Evolutionary conservation across 2,329 filamentous ascomycete genomes (phyloP).

Genomic region (Mycocentrospora acerina): DNA sequence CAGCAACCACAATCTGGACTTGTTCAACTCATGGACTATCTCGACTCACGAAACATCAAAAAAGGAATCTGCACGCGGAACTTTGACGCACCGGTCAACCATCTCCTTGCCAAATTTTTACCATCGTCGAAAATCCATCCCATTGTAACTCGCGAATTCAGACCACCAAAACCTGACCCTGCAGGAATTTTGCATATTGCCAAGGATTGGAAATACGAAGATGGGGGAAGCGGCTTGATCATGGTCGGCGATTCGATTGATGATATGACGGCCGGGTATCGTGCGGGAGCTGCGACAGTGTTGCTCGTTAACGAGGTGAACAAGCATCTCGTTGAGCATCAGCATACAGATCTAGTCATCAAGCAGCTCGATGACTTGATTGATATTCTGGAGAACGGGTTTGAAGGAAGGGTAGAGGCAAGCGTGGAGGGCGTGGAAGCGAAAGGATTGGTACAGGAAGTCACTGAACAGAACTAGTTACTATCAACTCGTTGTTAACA

Average conservation of each 20-base stretch:
- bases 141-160: constrained; percentile 81
- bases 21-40: constrained; percentile 74
- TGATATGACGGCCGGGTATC: constrained; percentile 85
- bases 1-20: constrained; percentile 85
- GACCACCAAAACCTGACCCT: constrained; percentile 82
- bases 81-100: constrained; percentile 73
- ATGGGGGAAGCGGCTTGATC: constrained; percentile 50
- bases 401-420: constrained; percentile 54
- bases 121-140: constrained; percentile 68
- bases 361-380: constrained; percentile 72
- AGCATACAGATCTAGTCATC: constrained; percentile 76
- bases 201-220: constrained; percentile 62
- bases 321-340: constrained; percentile 65
- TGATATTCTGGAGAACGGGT: constrained; percentile 72
- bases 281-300: constrained; percentile 87
- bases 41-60: constrained; percentile 65
- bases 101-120: constrained; percentile 76
- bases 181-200: constrained; percentile 88
- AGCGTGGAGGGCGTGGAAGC: constrained; percentile 29
- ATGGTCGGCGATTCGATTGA: constrained; percentile 71
- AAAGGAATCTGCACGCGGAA: constrained; percentile 95
- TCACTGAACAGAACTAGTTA: background rate
- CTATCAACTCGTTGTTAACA: no score
- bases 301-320: constrained; percentile 85
- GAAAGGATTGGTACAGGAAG: constrained; percentile 22